Percentiles rank a stretch among this genome's conserved stretches.
Evolutionary conservation across 176 grass and related monocot genomes (phyloP).

Genomic region (Bonia amplexicaulis): DNA sequence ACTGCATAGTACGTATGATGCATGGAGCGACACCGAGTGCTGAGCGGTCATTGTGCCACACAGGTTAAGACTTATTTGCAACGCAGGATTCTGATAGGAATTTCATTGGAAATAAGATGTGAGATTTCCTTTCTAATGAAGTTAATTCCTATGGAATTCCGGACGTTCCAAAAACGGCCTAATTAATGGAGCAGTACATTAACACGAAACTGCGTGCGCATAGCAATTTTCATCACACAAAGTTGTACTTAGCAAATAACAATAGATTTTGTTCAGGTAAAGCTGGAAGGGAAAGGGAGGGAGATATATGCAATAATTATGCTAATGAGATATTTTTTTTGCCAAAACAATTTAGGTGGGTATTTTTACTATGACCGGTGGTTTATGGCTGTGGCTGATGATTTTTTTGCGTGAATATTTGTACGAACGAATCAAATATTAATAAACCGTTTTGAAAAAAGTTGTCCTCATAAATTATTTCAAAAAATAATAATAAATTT

Average conservation of each 20-base stretch:
- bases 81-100: background rate
- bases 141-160: background rate
- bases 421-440: too few relatives aligned
- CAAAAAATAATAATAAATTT: too few relatives aligned
- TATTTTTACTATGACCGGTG: too few relatives aligned
- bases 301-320: background rate
- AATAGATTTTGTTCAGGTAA: background rate
- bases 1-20: background rate
- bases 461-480: too few relatives aligned
- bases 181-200: background rate
- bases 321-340: slow-evolving; percentile 5
- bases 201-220: background rate
- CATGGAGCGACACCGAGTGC: background rate
- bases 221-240: background rate
- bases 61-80: background rate
- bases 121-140: background rate
- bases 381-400: too few relatives aligned
- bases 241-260: background rate
- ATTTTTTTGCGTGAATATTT: too few relatives aligned
- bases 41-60: too few relatives aligned
- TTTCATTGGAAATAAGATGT: background rate
- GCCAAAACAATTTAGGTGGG: slow-evolving; percentile 9
- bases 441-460: too few relatives aligned
- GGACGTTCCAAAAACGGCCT: background rate
- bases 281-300: background rate